Percentiles rank a stretch among this genome's conserved stretches.
phyloP scores from a whole-genome alignment of 139 green algal species.

The Ulvella scutata region DNA sequence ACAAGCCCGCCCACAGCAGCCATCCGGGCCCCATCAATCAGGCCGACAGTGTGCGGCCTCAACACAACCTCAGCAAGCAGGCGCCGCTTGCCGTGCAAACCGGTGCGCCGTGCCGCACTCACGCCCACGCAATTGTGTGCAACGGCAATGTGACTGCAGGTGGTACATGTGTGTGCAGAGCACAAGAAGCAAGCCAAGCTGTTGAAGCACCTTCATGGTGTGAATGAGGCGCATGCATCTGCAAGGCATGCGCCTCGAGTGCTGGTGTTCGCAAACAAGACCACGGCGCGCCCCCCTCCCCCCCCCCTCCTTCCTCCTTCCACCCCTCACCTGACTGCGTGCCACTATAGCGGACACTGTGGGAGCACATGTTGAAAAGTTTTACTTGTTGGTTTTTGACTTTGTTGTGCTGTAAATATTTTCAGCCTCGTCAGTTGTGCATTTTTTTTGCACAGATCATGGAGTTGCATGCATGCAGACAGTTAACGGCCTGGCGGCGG shows the following conservation, averaged over 20 bases:
- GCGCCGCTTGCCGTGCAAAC: not conserved
- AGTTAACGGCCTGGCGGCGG: constrained; percentile 23
- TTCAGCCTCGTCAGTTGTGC: too few relatives aligned
- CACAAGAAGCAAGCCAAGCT: constrained; percentile 78
- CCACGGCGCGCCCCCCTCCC: constrained; percentile 36
- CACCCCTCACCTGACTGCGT: not conserved
- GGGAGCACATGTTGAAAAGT: too few relatives aligned
- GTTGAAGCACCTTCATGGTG: constrained; percentile 50
- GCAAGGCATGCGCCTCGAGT: constrained; percentile 42
- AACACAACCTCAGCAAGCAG: not conserved
- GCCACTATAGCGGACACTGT: too few relatives aligned
- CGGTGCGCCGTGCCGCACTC: not conserved
- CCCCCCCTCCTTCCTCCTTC: not conserved
- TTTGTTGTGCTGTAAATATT: too few relatives aligned
- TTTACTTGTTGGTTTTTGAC: too few relatives aligned
- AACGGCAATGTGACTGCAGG: too few relatives aligned
- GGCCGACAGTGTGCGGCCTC: not conserved
- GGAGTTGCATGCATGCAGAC: constrained; percentile 13
- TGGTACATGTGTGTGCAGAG: constrained; percentile 89
- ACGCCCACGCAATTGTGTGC: not conserved
- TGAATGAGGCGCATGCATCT: constrained; percentile 28
- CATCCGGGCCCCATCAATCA: not conserved
- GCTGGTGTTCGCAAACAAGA: constrained; percentile 76
- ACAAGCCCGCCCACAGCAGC: not conserved
- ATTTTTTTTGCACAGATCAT: too few relatives aligned